Evolutionary conservation across 1,139 yeast species (phyloP).

Genomic region (Candida sanyaensis): DNA sequence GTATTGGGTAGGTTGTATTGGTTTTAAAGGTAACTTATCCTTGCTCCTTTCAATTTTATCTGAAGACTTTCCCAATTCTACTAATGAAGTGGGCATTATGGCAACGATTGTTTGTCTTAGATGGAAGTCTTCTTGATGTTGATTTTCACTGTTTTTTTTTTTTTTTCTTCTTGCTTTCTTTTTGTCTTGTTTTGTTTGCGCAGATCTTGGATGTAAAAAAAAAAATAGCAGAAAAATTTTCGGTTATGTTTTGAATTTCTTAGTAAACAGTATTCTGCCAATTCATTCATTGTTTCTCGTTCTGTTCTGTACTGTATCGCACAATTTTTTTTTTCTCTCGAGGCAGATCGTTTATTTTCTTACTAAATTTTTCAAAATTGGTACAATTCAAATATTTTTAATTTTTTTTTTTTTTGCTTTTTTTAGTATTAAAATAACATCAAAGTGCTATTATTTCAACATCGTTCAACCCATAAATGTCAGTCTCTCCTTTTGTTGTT

Average conservation of each 20-base stretch:
- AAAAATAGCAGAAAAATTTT: background rate
- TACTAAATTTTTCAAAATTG: background rate
- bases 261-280: no score
- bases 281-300: background rate
- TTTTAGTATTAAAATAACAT: no score
- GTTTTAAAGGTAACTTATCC: constrained; percentile 23
- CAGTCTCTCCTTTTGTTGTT: constrained; percentile 56
- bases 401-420: no score
- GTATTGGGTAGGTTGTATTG: constrained; percentile 39
- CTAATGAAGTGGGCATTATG: constrained; percentile 4
- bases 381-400: no score
- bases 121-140: background rate
- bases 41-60: background rate
- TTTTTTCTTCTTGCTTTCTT: no score
- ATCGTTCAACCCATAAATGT: background rate
- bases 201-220: background rate
- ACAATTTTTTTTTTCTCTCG: background rate
- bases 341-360: background rate
- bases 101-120: background rate
- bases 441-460: no score
- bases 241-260: background rate
- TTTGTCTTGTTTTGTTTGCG: background rate
- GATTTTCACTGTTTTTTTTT: background rate
- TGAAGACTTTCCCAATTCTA: constrained; percentile 1
- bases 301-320: background rate